Evolutionary conservation across 305 asterid species (phyloP).

Genomic region (Plantago coronopus): DNA sequence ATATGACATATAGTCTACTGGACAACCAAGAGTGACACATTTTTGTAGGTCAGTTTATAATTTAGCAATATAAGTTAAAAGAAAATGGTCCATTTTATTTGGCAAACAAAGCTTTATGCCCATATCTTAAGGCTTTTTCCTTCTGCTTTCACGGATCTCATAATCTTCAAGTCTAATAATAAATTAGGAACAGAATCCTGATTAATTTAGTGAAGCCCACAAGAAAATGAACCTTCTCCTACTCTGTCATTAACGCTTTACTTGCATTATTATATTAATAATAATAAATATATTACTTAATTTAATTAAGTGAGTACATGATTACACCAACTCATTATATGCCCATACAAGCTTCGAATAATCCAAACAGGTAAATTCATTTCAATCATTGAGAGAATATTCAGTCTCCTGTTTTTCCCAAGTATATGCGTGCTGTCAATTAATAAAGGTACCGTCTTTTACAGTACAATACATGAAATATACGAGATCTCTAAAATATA

Average conservation of each 20-base stretch:
- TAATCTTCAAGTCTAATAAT: background rate
- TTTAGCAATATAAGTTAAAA: background rate
- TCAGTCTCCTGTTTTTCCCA: too few relatives aligned
- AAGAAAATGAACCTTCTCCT: constrained; percentile 9
- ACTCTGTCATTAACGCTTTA: constrained; percentile 5
- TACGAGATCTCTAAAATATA: too few relatives aligned
- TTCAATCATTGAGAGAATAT: too few relatives aligned
- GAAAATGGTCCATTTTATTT: too few relatives aligned
- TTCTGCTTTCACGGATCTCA: background rate
- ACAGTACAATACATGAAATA: too few relatives aligned
- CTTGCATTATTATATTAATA: background rate
- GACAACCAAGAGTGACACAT: background rate
- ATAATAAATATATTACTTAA: background rate
- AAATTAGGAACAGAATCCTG: background rate
- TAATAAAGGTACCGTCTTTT: too few relatives aligned
- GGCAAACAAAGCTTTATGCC: too few relatives aligned
- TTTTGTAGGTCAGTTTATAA: constrained; percentile 7
- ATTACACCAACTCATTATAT: background rate
- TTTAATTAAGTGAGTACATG: background rate
- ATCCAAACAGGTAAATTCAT: too few relatives aligned
- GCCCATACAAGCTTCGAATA: too few relatives aligned
- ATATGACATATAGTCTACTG: too few relatives aligned
- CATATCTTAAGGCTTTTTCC: background rate
- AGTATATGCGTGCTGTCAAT: too few relatives aligned
- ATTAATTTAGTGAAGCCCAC: background rate